Evolutionary conservation across 495 filamentous ascomycete genomes (phyloP).

Genomic region (Aspergillus indologenus): DNA sequence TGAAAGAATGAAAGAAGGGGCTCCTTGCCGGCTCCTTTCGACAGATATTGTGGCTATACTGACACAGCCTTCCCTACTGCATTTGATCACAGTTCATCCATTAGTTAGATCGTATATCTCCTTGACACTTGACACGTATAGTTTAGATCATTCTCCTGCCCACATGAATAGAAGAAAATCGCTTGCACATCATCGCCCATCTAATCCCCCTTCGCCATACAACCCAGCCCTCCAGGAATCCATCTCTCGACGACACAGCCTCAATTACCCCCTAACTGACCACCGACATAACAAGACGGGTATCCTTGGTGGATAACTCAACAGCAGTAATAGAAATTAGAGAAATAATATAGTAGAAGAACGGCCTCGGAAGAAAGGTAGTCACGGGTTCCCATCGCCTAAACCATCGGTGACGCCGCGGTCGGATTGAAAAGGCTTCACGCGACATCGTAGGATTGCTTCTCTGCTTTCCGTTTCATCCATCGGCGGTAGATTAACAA

Average conservation of each 20-base stretch:
- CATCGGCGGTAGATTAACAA: constrained; percentile 45
- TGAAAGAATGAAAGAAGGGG: too few species aligned
- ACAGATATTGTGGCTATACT: not conserved
- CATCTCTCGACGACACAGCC: not conserved
- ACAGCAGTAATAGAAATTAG: not conserved
- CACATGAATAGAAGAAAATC: too few species aligned
- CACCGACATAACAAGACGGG: not conserved
- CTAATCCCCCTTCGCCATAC: too few species aligned
- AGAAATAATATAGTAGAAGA: not conserved
- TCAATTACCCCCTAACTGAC: not conserved
- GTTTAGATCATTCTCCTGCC: too few species aligned
- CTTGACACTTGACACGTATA: too few species aligned
- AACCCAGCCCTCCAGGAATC: not conserved
- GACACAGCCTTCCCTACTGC: not conserved
- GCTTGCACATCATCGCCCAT: too few species aligned
- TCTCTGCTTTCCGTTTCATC: constrained; percentile 34
- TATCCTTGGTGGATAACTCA: not conserved
- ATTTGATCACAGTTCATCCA: too few species aligned
- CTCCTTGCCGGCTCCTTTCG: too few species aligned
- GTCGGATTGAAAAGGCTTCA: too few species aligned
- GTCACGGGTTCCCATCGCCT: not conserved
- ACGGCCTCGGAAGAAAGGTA: not conserved
- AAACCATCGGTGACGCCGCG: not conserved
- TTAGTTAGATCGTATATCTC: too few species aligned
- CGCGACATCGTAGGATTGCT: constrained; percentile 24